Evolutionary conservation across 768 basidiomycete species (phyloP).

Genomic region (Peribolospora kevripleyi): DNA sequence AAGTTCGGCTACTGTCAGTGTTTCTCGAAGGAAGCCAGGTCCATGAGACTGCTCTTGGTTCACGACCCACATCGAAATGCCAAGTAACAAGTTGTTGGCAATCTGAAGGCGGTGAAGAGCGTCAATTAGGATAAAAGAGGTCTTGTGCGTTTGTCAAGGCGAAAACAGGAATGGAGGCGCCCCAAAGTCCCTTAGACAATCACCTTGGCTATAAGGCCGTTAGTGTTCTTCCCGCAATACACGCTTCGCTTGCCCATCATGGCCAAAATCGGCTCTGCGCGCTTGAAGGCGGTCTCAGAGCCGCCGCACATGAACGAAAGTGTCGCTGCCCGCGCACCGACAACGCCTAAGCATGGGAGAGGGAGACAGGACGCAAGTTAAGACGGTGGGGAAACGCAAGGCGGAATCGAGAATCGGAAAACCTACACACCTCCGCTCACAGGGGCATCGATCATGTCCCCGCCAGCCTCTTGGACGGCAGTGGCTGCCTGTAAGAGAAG

Average conservation of each 20-base stretch:
- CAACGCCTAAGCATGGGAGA: slow-evolving; percentile 31
- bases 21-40: no score
- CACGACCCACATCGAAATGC: slow-evolving; percentile 22
- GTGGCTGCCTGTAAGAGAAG: no score
- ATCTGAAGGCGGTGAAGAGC: no score
- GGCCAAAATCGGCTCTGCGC: slow-evolving; percentile 34
- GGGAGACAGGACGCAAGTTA: slow-evolving; percentile 1
- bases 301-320: slow-evolving; percentile 85
- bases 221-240: slow-evolving; percentile 56
- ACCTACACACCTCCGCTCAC: slow-evolving; percentile 60
- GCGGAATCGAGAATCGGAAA: neutral
- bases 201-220: slow-evolving; percentile 28
- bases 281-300: slow-evolving; percentile 23
- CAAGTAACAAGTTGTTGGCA: slow-evolving; percentile 24
- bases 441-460: slow-evolving; percentile 70
- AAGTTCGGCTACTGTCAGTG: no score
- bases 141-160: no score
- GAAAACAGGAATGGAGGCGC: no score
- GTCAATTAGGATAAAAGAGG: no score
- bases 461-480: slow-evolving; percentile 30
- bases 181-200: no score
- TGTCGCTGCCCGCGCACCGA: slow-evolving; percentile 66
- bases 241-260: slow-evolving; percentile 62
- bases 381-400: neutral
- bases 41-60: no score